A percentile compares a stretch with the other conserved stretches of the same genome.
Evolutionary conservation across 148 eudicot genomes (phyloP).

Genomic region (Cornus kousa): DNA sequence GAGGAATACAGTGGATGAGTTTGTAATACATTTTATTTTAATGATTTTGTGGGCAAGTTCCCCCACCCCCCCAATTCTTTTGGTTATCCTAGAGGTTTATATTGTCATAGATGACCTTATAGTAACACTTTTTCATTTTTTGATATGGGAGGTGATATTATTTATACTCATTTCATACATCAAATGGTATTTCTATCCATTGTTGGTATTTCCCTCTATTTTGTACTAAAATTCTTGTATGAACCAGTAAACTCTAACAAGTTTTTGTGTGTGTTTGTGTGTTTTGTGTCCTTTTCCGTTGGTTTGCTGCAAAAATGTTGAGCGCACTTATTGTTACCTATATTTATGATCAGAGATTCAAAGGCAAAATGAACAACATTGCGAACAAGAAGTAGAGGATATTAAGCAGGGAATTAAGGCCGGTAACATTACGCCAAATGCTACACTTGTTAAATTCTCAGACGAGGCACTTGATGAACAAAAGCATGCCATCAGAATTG

Average conservation of each 20-base stretch:
- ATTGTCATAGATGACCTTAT: not conserved
- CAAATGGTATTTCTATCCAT: not conserved
- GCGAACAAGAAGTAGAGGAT: conserved; percentile 78
- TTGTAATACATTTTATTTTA: too few species aligned
- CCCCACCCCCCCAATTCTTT: too few species aligned
- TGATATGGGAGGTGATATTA: not conserved
- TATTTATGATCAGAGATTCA: conserved; percentile 45
- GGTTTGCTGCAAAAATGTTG: not conserved
- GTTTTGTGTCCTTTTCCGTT: not conserved
- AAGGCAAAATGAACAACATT: conserved; percentile 71
- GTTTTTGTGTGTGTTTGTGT: not conserved
- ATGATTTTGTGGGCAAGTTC: not conserved
- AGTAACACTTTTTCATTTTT: not conserved
- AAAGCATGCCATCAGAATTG: conserved; percentile 91
- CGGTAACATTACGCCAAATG: conserved; percentile 57
- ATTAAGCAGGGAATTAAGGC: conserved; percentile 55
- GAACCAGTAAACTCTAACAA: not conserved
- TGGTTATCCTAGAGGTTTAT: not conserved
- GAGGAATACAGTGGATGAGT: not conserved
- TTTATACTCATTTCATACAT: not conserved
- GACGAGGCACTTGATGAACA: conserved; percentile 94
- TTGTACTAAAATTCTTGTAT: not conserved
- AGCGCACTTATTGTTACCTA: conserved; percentile 6
- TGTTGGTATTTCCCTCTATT: not conserved
- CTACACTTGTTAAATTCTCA: conserved; percentile 65